Evolutionary conservation across 768 basidiomycete genomes (phyloP).

Genomic region (Scleroderma bovista): DNA sequence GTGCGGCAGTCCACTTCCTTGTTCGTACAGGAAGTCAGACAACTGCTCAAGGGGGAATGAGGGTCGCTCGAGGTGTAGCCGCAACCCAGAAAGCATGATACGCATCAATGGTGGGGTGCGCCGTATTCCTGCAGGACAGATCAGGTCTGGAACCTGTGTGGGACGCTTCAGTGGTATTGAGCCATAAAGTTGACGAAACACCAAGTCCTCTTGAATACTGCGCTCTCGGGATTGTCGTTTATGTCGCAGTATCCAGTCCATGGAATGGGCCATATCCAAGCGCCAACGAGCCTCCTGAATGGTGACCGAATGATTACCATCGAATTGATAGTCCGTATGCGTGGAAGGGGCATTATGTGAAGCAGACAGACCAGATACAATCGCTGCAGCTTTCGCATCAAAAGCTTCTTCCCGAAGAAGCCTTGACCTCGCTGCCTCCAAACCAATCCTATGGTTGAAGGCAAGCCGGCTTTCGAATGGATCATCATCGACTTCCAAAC

Average conservation of each 20-base stretch:
- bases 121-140: constrained; percentile 31
- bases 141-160: constrained; percentile 38
- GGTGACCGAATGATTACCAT: constrained; percentile 57
- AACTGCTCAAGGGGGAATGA: constrained; percentile 53
- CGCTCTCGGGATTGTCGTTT: constrained; percentile 42
- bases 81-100: constrained; percentile 51
- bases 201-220: constrained; percentile 41
- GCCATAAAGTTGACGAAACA: constrained; percentile 43
- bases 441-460: constrained; percentile 67
- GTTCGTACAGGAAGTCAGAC: constrained; percentile 57
- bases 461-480: constrained; percentile 75
- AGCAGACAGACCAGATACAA: constrained; percentile 30
- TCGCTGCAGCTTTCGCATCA: constrained; percentile 66
- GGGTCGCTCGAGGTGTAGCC: constrained; percentile 50
- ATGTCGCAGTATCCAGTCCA: constrained; percentile 66
- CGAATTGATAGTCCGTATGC: constrained; percentile 59
- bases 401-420: constrained; percentile 79
- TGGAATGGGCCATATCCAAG: constrained; percentile 61
- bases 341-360: constrained; percentile 30
- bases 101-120: constrained; percentile 67
- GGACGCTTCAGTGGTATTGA: constrained; percentile 24
- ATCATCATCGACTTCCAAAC: constrained; percentile 79
- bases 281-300: constrained; percentile 67
- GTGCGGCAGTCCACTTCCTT: constrained; percentile 62
- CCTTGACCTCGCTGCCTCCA: constrained; percentile 64